A percentile compares a stretch with the other conserved stretches of the same genome.
phyloP scores from a whole-genome alignment of 805 yeast genomes.

The Teunomyces stri region DNA sequence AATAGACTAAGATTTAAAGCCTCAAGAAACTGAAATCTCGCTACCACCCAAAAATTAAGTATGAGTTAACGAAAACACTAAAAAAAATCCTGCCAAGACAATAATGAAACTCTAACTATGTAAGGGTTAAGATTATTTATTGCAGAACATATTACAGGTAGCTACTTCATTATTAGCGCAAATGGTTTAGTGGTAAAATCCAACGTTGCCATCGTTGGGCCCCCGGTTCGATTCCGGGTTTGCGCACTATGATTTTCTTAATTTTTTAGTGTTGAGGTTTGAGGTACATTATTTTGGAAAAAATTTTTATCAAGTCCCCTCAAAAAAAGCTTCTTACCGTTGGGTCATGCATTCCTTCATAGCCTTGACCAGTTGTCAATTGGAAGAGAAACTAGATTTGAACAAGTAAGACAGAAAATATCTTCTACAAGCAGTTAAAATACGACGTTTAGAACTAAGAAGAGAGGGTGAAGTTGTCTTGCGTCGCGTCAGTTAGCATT shows the following conservation, averaged over 20 bases:
- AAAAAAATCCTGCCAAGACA: not conserved
- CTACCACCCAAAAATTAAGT: not conserved
- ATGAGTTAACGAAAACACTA: not conserved
- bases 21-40: not conserved
- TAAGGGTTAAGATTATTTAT: not conserved
- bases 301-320: not conserved
- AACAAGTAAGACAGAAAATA: too few species aligned
- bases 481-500: not conserved
- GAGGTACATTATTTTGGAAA: not conserved
- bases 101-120: not conserved
- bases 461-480: not conserved
- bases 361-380: too few species aligned
- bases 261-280: not conserved
- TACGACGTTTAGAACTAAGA: not conserved
- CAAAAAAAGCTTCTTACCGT: not conserved
- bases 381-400: too few species aligned
- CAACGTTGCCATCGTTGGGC: slow-evolving; percentile 5
- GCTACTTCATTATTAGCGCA: not conserved
- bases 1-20: not conserved
- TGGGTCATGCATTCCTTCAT: too few species aligned
- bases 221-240: slow-evolving; percentile 5
- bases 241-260: not conserved
- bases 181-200: slow-evolving; percentile 5
- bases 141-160: not conserved
- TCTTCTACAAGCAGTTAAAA: not conserved